These are phyloP conservation scores for Neospermospora avenae DNA, from an alignment of 2,329 filamentous ascomycete species.

Conservation along the genomic window DNA sequence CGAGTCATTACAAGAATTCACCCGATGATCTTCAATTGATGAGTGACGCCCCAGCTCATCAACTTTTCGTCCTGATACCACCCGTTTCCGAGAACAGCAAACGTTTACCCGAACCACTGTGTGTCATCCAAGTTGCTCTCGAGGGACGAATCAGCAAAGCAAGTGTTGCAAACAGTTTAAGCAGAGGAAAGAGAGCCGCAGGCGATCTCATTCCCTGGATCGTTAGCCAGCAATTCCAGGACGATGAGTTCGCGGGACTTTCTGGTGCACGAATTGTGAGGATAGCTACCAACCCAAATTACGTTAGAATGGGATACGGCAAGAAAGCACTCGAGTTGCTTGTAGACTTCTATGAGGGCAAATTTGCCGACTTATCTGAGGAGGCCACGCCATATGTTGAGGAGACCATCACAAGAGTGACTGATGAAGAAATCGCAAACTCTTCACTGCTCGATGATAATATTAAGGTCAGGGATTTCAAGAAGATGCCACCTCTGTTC, in stretches of 20 bases:
- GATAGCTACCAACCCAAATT: conserved; percentile 95
- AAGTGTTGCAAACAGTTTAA: conserved; percentile 86
- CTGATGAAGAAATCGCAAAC: conserved; percentile 75
- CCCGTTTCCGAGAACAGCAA: conserved; percentile 75
- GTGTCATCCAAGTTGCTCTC: conserved; percentile 88
- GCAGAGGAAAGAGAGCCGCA: conserved; percentile 80
- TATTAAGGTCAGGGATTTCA: conserved; percentile 85
- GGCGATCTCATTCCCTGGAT: conserved; percentile 97
- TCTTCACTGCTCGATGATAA: conserved; percentile 79
- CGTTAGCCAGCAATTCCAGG: conserved; percentile 96
- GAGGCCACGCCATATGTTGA: conserved; percentile 49
- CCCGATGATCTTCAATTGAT: conserved; percentile 98
- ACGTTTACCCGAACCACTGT: conserved; percentile 85
- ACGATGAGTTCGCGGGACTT: conserved; percentile 90
- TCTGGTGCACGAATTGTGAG: conserved; percentile 90
- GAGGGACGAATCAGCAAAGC: conserved; percentile 94
- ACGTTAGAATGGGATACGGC: conserved; percentile 89
- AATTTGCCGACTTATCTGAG: conserved; percentile 82
- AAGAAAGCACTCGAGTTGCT: conserved; percentile 84
- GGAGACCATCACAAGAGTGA: conserved; percentile 71
- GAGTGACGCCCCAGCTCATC: conserved; percentile 95
- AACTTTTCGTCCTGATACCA: conserved; percentile 89
- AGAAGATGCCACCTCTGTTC: conserved; percentile 90
- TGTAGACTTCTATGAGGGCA: conserved; percentile 90
- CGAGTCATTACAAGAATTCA: conserved; percentile 97